phyloP scores from a whole-genome alignment of 2,329 filamentous ascomycete genomes.

The Beauveria brongniartii region DNA sequence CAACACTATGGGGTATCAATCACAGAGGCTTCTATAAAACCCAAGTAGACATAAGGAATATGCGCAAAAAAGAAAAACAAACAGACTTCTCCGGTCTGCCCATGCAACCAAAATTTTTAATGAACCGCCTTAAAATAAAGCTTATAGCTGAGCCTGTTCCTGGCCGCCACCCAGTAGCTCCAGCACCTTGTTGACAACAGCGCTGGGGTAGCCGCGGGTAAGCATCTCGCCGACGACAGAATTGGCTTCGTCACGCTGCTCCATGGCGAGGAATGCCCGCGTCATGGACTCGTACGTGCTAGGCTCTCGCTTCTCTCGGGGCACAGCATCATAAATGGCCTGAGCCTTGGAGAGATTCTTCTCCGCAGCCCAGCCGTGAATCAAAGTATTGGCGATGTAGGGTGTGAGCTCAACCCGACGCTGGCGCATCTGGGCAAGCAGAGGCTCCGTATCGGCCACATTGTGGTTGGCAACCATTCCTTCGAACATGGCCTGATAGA shows the following conservation, averaged over 20 bases:
- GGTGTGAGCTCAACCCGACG: slow-evolving; percentile 78
- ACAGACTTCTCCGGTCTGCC: not conserved
- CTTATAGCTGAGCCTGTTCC: slow-evolving; percentile 22
- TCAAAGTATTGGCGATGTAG: slow-evolving; percentile 97
- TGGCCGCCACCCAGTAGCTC: slow-evolving; percentile 67
- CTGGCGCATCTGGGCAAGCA: slow-evolving; percentile 68
- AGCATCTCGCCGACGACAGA: slow-evolving; percentile 83
- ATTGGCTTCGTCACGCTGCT: slow-evolving; percentile 70
- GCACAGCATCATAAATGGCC: slow-evolving; percentile 71
- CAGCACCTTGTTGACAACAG: slow-evolving; percentile 87
- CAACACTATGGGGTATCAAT: slow-evolving; percentile 23
- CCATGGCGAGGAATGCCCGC: slow-evolving; percentile 76
- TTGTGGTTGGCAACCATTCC: slow-evolving; percentile 92
- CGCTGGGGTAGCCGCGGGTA: slow-evolving; percentile 78
- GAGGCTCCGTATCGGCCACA: slow-evolving; percentile 64
- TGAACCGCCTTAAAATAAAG: not conserved
- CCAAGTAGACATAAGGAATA: slow-evolving; percentile 17
- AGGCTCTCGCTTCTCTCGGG: slow-evolving; percentile 74
- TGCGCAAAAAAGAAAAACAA: slow-evolving; percentile 9
- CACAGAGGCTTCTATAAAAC: slow-evolving; percentile 16
- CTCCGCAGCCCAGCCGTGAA: slow-evolving; percentile 89
- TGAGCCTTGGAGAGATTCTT: slow-evolving; percentile 73
- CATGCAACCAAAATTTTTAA: not conserved
- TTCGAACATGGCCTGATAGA: slow-evolving; percentile 97
- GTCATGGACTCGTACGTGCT: slow-evolving; percentile 99